Evolutionary conservation across 1,284 basidiomycete species (phyloP), one percentile per base, ranked within the genome.

Genomic region (Boletellus sp.): DNA sequence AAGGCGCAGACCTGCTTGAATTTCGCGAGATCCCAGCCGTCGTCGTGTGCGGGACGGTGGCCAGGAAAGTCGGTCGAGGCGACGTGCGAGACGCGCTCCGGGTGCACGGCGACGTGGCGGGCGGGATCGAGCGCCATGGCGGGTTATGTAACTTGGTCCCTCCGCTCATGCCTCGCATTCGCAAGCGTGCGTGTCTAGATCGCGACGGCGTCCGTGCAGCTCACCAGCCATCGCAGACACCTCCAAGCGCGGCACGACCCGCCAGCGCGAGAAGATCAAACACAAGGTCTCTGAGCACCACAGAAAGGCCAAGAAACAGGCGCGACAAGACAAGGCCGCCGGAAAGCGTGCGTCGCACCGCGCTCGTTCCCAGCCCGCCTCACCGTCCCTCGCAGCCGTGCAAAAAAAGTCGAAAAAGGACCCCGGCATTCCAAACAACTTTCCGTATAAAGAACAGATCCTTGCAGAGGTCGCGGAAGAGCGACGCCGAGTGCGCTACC

Each of bases 381-480:
- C 34, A 48, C 45, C 37, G 5, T 36, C 38, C 19, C 16, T 23
- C 34, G 34, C 46, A 64, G 61, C 33, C 41, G 32, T 54, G 16
- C 83, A 78, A 66, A 82, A 75, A 69, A 91, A 77, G 43, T 66
- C 63, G 7, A 68, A 58, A 52, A 77, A 84, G 66, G 95, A 99
- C 65, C 91, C 89, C 21, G 96, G 96, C 38, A 95, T 99, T 51
- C 95, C 95, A n/a, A 96, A 90, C 70, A 86, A 84, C 52, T 96
- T 94, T 73, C 95, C 94, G 4, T 96, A 88, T 79, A 99, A 98
- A 74, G 95, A 97, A 64, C 86, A 95, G 69, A 86, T 99, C 48
- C 76, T 99, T 34, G 92, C 92, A 13, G 95, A 99, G 64, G 78
- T 94, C 34, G 84, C 84, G 36, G 87, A 89, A 55, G 78, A 90